Evolutionary conservation across 2,329 filamentous ascomycete species (phyloP).

Genomic region (Rachicladosporium sp.): DNA sequence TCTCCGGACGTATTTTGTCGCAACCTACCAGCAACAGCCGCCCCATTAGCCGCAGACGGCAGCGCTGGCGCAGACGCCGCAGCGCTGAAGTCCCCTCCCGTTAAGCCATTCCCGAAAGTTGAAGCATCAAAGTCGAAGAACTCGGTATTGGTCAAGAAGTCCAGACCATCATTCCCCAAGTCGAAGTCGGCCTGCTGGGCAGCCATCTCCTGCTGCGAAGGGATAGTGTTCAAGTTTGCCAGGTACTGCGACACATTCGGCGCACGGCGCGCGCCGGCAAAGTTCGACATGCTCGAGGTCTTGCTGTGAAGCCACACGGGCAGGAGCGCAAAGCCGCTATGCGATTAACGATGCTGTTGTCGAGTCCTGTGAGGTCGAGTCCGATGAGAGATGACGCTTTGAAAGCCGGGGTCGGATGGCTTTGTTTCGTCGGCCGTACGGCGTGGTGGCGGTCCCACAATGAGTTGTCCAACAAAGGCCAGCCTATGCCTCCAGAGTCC

Average conservation of each 20-base stretch:
- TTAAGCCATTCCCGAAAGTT: constrained; percentile 5
- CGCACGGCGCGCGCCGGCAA: constrained; percentile 61
- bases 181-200: constrained; percentile 44
- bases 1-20: too few relatives aligned
- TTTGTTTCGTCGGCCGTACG: too few relatives aligned
- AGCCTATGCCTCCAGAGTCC: too few relatives aligned
- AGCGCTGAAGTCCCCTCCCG: constrained; percentile 2
- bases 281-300: constrained; percentile 51
- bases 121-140: constrained; percentile 55
- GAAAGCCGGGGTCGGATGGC: too few relatives aligned
- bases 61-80: background rate
- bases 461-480: too few relatives aligned
- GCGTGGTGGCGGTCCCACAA: too few relatives aligned
- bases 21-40: too few relatives aligned
- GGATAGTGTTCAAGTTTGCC: constrained; percentile 66
- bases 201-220: constrained; percentile 50
- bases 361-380: too few relatives aligned
- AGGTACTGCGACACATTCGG: constrained; percentile 87
- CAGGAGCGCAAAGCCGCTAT: background rate
- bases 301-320: constrained; percentile 4
- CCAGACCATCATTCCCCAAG: constrained; percentile 41
- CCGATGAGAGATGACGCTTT: too few relatives aligned
- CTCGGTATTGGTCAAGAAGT: constrained; percentile 44
- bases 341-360: too few relatives aligned
- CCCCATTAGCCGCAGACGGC: too few relatives aligned